phyloP scores from a whole-genome alignment of 2,329 filamentous ascomycete genomes.

The Talaromyces sp. region DNA sequence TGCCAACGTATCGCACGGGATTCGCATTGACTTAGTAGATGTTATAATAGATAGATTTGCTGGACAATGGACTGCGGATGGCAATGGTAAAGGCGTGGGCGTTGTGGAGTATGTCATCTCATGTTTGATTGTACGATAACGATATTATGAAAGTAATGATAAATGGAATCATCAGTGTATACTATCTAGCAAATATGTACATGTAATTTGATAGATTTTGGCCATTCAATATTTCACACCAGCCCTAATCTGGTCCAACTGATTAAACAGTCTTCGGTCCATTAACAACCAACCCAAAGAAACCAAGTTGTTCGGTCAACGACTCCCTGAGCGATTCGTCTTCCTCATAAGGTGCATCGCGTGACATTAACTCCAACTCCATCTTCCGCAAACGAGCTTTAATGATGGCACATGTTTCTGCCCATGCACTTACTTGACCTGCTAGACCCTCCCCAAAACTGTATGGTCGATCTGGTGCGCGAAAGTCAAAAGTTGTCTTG shows the following conservation, averaged over 20 bases:
- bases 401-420: conserved; percentile 37
- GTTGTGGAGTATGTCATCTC: neutral
- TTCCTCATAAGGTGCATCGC: neutral
- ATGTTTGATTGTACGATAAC: neutral
- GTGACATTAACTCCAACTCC: conserved; percentile 27
- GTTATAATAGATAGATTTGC: neutral
- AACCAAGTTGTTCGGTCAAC: conserved; percentile 25
- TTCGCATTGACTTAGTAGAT: conserved; percentile 22
- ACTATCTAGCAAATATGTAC: neutral
- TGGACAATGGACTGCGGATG: neutral
- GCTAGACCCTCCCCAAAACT: conserved; percentile 40
- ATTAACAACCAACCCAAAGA: conserved; percentile 31
- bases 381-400: conserved; percentile 34
- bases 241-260: neutral
- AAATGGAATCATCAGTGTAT: neutral
- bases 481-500: conserved; percentile 29
- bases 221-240: neutral
- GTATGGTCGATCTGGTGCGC: conserved; percentile 41
- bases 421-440: conserved; percentile 41
- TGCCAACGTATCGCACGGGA: conserved; percentile 25
- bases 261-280: conserved; percentile 18
- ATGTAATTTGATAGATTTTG: neutral
- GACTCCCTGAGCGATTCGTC: conserved; percentile 25
- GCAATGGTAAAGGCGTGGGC: neutral
- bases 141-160: neutral